Conservation (phyloP, 2,329 filamentous ascomycete genomes). For the Sodiomyces alkalinus region DNA sequence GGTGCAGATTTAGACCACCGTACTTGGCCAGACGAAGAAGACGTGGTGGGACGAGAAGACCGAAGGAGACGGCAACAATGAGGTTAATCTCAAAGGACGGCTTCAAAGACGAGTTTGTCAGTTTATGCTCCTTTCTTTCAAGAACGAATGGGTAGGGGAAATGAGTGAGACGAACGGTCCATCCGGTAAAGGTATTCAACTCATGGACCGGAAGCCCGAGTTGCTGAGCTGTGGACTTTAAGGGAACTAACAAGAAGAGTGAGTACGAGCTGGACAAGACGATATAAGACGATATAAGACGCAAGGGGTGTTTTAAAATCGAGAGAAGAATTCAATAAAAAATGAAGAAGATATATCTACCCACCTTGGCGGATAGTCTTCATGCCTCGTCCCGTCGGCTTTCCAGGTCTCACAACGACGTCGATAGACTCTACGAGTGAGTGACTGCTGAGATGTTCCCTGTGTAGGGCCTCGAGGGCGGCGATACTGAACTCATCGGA, state of each 20-base stretch:
- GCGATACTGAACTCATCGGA: constrained; percentile 80
- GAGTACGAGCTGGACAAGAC: not conserved
- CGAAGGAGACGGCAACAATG: constrained; percentile 87
- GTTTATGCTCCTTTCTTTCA: constrained; percentile 2
- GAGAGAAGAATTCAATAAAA: not conserved
- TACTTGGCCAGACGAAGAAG: constrained; percentile 58
- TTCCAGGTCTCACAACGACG: constrained; percentile 69
- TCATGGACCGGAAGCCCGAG: constrained; percentile 56
- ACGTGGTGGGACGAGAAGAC: constrained; percentile 68
- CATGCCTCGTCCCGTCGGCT: constrained; percentile 59
- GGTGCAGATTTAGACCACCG: constrained; percentile 86
- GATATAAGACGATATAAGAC: too few relatives aligned
- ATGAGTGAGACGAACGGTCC: constrained; percentile 41
- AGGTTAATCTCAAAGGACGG: constrained; percentile 53
- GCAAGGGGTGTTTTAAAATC: too few relatives aligned
- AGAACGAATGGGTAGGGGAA: not conserved
- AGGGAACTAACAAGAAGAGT: constrained; percentile 43
- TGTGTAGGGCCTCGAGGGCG: constrained; percentile 54
- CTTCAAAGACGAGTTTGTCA: constrained; percentile 2
- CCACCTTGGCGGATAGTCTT: constrained; percentile 52
- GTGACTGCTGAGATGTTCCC: constrained; percentile 36
- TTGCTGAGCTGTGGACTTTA: constrained; percentile 48
- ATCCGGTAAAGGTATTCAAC: constrained; percentile 68
- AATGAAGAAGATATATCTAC: too few relatives aligned
- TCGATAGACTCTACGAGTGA: constrained; percentile 60